Conservation (phyloP, 768 basidiomycete species). For the Piloderma croceum region DNA sequence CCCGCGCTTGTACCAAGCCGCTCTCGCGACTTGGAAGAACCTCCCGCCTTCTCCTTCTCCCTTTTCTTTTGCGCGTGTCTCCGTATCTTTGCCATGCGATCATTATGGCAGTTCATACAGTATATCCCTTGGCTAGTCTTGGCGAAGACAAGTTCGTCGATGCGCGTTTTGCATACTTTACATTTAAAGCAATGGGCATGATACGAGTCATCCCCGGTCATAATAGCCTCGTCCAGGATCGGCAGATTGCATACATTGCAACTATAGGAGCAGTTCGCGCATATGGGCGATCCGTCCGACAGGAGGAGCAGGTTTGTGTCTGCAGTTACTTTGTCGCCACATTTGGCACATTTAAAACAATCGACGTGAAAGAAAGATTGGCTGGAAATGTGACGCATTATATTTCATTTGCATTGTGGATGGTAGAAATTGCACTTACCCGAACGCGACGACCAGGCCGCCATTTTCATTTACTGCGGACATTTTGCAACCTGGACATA, state of each 20-base stretch:
- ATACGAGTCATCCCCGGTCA: conserved; percentile 98
- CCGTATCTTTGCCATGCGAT: conserved; percentile 89
- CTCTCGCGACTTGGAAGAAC: conserved; percentile 21
- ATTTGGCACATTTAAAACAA: conserved; percentile 97
- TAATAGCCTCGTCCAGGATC: conserved; percentile 98
- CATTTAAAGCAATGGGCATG: conserved; percentile 99
- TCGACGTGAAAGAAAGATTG: conserved; percentile 93
- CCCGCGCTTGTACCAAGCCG: conserved; percentile 28
- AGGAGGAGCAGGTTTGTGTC: conserved; percentile 96
- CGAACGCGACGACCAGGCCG: conserved; percentile 91
- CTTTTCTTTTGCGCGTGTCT: conserved; percentile 88
- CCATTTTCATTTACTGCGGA: conserved; percentile 78
- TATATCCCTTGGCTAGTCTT: conserved; percentile 98
- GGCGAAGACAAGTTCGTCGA: conserved; percentile 97
- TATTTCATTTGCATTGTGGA: conserved; percentile 4
- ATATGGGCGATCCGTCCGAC: conserved; percentile 97
- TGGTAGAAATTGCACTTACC: conserved; percentile 49
- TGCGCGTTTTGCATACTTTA: conserved; percentile 87
- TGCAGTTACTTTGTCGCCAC: conserved; percentile 84
- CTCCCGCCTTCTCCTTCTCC: conserved; percentile 48
- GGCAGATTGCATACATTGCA: conserved; percentile 93
- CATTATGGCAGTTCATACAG: conserved; percentile 98
- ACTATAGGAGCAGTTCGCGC: conserved; percentile 87
- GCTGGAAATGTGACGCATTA: conserved; percentile 34
- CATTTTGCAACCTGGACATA: conserved; percentile 78